Percentiles rank a stretch among this genome's conserved stretches.
phyloP scores from a whole-genome alignment of 2,329 filamentous ascomycete species.

The Coleophoma cylindrospora region DNA sequence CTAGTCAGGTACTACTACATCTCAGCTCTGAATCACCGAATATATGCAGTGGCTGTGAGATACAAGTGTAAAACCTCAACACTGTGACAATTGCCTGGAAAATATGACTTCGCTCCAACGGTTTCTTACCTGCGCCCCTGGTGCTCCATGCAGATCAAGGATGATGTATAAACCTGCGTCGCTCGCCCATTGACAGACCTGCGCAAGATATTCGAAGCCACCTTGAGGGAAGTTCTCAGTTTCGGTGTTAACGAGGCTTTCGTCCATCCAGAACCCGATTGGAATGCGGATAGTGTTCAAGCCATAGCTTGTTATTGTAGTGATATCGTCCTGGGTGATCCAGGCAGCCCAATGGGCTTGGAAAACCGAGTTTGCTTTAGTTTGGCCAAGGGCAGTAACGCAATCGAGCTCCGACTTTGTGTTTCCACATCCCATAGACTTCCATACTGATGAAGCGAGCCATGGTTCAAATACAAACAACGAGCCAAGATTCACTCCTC shows the following conservation, averaged over 20 bases:
- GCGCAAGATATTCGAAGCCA: conserved; percentile 35
- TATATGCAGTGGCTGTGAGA: no score
- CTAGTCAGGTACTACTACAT: no score
- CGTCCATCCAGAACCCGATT: conserved; percentile 44
- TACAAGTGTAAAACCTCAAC: no score
- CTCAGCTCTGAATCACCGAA: no score
- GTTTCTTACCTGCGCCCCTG: conserved; percentile 34
- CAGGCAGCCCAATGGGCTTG: conserved; percentile 40
- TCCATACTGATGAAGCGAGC: conserved; percentile 36
- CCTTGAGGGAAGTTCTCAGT: conserved; percentile 43
- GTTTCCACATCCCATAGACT: conserved; percentile 35
- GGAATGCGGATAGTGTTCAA: conserved; percentile 44
- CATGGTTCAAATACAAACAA: conserved; percentile 44
- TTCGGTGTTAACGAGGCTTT: conserved; percentile 35
- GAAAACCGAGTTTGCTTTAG: conserved; percentile 35
- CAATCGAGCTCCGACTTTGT: conserved; percentile 41
- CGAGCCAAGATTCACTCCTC: conserved; percentile 43
- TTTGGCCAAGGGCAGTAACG: conserved; percentile 37
- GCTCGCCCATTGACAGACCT: conserved; percentile 37
- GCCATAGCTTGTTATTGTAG: conserved; percentile 36
- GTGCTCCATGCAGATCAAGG: conserved; percentile 42
- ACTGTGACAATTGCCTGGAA: no score
- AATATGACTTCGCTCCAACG: no score
- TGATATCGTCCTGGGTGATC: conserved; percentile 40
- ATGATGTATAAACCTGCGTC: conserved; percentile 42